Evolutionary conservation across 1,139 yeast genomes (phyloP), one percentile per base, ranked within the genome.

Genomic region (Geotrichum bryndzae): DNA sequence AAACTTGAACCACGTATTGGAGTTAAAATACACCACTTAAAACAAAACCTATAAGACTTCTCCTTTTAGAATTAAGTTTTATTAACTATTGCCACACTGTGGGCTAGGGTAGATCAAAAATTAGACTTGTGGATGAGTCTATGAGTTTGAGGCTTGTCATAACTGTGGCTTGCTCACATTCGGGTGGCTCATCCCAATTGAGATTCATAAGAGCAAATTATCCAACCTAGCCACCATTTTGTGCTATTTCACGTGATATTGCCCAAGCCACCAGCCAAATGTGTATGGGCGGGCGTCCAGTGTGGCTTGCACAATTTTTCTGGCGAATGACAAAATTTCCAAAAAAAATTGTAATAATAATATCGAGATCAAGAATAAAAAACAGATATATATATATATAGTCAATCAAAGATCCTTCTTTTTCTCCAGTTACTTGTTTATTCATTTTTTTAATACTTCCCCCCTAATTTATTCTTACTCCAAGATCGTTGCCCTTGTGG

Each of bases 221-320:
- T 55, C 25, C 46, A 55, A 48, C 38, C 33, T 25, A 11, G 35
- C 48, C 13, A 35, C 54, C 48, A 50, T 41, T 33, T 58, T 46
- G 35, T 27, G 38, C 18, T 22, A 56, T 56, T 56, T 56, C 62
- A 62, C 64, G 64, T 62, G 64, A 51, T 48, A 62, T 62, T 33
- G 48, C 50, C 53, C 62, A 57, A 62, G 64, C 64, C 64, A 62
- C 64, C 10, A 35, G n/a, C 41, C 13, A 35, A 8, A 11, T 4
- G 5, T 35, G 6, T 35, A 35, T 35, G 41, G 41, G 41, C 41
- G 31, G 31, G 13, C 41, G 3, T 35, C 41, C 10, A 8, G 27
- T 51, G 63, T 60, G 63, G 63, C 63, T 57, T 51, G 58, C 53
- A 50, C 18, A 45, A 51, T 56, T 18, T 13, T 29, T 33, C 51